A percentile compares a stretch with the other conserved stretches of the same genome.
phyloP scores from a whole-genome alignment of 116 monocot genomes.

The Zostera marina region DNA sequence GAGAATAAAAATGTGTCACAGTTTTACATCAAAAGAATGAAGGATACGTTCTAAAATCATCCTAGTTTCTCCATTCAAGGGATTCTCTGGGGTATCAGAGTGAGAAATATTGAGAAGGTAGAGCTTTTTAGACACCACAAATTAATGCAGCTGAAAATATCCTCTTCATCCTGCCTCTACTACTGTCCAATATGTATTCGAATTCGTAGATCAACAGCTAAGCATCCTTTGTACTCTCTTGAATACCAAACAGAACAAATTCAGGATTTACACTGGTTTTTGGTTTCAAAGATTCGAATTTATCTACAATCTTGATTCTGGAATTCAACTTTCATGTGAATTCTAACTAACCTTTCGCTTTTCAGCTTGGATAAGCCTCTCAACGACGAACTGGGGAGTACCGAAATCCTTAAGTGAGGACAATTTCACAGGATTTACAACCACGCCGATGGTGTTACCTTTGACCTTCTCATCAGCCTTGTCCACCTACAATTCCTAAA shows the following conservation, averaged over 20 bases:
- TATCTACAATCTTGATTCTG: not conserved
- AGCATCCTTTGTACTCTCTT: conserved; percentile 80
- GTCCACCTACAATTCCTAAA: conserved; percentile 39
- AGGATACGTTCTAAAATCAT: conserved; percentile 63
- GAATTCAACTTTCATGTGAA: conserved; percentile 1
- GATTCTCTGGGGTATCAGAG: conserved; percentile 44
- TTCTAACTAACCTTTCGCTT: conserved; percentile 38
- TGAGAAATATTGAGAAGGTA: conserved; percentile 72
- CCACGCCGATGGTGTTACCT: conserved; percentile 57
- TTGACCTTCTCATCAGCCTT: conserved; percentile 56
- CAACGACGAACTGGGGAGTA: conserved; percentile 84
- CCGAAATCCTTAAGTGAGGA: conserved; percentile 60
- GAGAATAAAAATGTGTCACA: too few species aligned
- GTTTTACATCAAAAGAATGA: conserved; percentile 53
- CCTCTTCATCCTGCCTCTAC: conserved; percentile 82
- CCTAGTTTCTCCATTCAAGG: conserved; percentile 46
- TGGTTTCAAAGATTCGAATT: not conserved
- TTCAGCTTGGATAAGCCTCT: conserved; percentile 81
- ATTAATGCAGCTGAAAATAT: conserved; percentile 89
- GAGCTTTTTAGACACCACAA: conserved; percentile 61
- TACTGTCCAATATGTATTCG: conserved; percentile 80
- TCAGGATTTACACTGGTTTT: too few species aligned
- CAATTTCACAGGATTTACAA: conserved; percentile 65
- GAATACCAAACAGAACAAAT: conserved; percentile 1
- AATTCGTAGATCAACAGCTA: conserved; percentile 69